Evolutionary conservation across 257 asterid species (phyloP).

Genomic region (Nicotiana benthamiana): DNA sequence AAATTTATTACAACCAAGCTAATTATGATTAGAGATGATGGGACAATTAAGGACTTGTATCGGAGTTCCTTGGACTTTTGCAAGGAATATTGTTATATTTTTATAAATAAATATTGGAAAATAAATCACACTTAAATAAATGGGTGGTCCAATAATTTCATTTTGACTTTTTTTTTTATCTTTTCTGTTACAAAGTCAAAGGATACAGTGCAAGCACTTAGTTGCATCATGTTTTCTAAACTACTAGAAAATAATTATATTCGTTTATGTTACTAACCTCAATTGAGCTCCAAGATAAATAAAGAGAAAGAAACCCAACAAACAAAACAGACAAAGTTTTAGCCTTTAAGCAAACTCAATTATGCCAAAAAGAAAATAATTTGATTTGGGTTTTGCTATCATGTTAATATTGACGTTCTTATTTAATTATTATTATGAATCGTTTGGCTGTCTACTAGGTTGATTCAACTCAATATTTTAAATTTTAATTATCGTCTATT

Average conservation of each 20-base stretch:
- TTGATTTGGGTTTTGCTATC: neutral
- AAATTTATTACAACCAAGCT: neutral
- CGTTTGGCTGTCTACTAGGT: neutral
- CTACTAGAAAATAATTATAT: neutral
- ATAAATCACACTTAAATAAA: neutral
- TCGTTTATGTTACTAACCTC: neutral
- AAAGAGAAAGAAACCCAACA: neutral
- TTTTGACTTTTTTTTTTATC: neutral
- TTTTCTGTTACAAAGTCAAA: neutral
- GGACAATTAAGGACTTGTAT: neutral
- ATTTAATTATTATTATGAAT: too few species aligned
- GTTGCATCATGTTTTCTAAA: neutral
- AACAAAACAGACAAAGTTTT: neutral
- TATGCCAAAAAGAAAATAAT: neutral
- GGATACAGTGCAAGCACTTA: neutral
- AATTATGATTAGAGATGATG: neutral
- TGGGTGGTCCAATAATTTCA: neutral
- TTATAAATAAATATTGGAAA: neutral
- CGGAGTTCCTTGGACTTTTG: neutral
- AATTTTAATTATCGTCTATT: neutral
- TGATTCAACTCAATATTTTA: too few species aligned
- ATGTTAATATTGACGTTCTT: neutral
- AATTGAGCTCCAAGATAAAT: neutral
- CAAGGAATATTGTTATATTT: neutral
- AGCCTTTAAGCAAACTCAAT: neutral